Conservation (phyloP, 805 yeast genomes). For the Wickerhamomyces bisporus region DNA sequence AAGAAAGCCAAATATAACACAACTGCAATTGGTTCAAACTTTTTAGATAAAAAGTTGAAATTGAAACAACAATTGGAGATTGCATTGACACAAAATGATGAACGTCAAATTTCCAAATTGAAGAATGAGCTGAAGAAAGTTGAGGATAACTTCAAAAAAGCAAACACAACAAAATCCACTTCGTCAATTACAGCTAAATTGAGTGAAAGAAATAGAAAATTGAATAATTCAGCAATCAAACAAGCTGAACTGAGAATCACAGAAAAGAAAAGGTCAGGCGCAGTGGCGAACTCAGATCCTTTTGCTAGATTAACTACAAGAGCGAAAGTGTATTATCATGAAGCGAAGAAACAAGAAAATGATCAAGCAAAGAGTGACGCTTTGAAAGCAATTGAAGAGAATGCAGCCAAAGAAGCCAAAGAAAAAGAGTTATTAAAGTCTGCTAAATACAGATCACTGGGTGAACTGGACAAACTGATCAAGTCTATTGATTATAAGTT, state of each 20-base stretch:
- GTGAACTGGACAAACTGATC: constrained; percentile 51
- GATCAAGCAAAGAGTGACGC: constrained; percentile 55
- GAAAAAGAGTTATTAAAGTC: constrained; percentile 41
- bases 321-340: constrained; percentile 73
- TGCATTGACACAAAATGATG: constrained; percentile 49
- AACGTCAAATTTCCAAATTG: constrained; percentile 37
- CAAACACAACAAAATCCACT: constrained; percentile 26
- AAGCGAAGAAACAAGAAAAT: constrained; percentile 48
- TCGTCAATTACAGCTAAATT: constrained; percentile 24
- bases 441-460: constrained; percentile 53
- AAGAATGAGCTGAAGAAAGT: constrained; percentile 26
- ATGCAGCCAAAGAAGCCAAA: constrained; percentile 36
- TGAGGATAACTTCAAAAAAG: constrained; percentile 33
- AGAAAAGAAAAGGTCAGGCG: constrained; percentile 42
- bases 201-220: constrained; percentile 63
- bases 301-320: constrained; percentile 86
- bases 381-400: constrained; percentile 37
- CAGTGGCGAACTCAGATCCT: constrained; percentile 61
- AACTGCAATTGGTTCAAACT: constrained; percentile 58
- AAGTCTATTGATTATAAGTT: constrained; percentile 35
- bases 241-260: constrained; percentile 69
- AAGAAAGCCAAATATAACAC: constrained; percentile 62
- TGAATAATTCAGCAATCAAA: constrained; percentile 72
- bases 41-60: constrained; percentile 69
- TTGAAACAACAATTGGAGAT: constrained; percentile 70